Evolutionary conservation across 371 early-diverging fungal species (phyloP).

Genomic region (Cokeromyces recurvatus): DNA sequence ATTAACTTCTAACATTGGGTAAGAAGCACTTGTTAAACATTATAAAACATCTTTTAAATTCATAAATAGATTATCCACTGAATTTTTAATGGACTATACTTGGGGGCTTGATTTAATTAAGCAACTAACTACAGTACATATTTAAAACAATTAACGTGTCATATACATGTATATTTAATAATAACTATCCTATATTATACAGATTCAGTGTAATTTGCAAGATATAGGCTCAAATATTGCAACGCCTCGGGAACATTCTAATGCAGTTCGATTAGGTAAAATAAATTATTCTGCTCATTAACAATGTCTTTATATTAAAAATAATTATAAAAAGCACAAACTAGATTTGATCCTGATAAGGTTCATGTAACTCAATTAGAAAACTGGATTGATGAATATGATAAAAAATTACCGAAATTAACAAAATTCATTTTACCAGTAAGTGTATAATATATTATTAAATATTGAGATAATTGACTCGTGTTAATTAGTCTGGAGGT

Average conservation of each 20-base stretch:
- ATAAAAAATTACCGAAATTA: constrained; percentile 69
- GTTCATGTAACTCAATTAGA: constrained; percentile 64
- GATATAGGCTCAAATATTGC: constrained; percentile 90
- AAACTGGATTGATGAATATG: constrained; percentile 80
- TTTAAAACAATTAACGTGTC: too few relatives aligned
- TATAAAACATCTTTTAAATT: neutral
- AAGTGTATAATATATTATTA: constrained; percentile 7
- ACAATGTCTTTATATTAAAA: too few relatives aligned
- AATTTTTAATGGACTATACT: too few relatives aligned
- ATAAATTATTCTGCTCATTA: constrained; percentile 9
- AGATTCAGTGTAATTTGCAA: constrained; percentile 88
- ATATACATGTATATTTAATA: too few relatives aligned
- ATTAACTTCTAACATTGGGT: constrained; percentile 45
- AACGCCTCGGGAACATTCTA: constrained; percentile 71
- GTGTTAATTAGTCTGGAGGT: constrained; percentile 63
- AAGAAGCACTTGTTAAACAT: constrained; percentile 7
- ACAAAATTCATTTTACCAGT: constrained; percentile 86
- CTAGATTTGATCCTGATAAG: constrained; percentile 72
- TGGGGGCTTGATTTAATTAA: too few relatives aligned
- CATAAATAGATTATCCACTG: too few relatives aligned
- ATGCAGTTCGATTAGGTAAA: constrained; percentile 49
- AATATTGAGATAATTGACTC: neutral
- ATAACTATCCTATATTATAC: too few relatives aligned
- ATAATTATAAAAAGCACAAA: too few relatives aligned
- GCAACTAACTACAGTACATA: too few relatives aligned